Base-by-base conservation (phyloP, 1,284 basidiomycete species). In the Grifola frondosa region DNA sequence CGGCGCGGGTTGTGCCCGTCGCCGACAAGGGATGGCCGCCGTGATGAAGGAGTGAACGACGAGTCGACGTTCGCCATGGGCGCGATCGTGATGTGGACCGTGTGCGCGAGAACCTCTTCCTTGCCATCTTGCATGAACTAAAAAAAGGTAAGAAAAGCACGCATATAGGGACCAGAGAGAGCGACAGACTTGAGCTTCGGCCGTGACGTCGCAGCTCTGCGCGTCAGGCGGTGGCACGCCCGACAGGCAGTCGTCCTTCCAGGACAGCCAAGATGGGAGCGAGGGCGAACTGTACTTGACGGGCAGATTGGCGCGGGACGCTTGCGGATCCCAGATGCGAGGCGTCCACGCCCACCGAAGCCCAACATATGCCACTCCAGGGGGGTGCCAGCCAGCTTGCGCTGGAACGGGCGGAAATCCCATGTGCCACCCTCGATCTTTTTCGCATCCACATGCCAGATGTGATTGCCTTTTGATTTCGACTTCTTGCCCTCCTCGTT, bases 401-500 rank as follows among this genome's bases (percentile, higher is more conserved):
- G 84, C 58, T 87, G 74, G 70, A 98, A 98, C 15, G 93, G 86
- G 40, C 93, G 80, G 71, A 99, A 99, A 38, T 84, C 77, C 94
- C 96, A 99, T 43, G 78, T 73, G 26, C 85, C 84, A 26, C 90
- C 86, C 9, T 71, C 64, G 8, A 68, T 60, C 61, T 94, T 97
- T 69, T 87, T 92, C 15, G 94, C 97, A 58, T 98, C 93, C 37
- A 99, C 88, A 61, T 95, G 96, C 97, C 97, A 99, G 54, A 99
- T 97, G 62, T 99, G 96, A 67, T 99, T 99, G 40, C 97, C 97
- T 73, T 98, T 98, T 40, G 93, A 96, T 70, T 99, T 99, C 24
- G 95, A 91, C 71, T 99, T 99, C 68, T 97, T 97, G 25, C 94
- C 97, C 65, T 99, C 97, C 60, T 98, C 94, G 65, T 99, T 99